Conservation (phyloP, 495 filamentous ascomycete genomes). For the Halenospora varia region DNA sequence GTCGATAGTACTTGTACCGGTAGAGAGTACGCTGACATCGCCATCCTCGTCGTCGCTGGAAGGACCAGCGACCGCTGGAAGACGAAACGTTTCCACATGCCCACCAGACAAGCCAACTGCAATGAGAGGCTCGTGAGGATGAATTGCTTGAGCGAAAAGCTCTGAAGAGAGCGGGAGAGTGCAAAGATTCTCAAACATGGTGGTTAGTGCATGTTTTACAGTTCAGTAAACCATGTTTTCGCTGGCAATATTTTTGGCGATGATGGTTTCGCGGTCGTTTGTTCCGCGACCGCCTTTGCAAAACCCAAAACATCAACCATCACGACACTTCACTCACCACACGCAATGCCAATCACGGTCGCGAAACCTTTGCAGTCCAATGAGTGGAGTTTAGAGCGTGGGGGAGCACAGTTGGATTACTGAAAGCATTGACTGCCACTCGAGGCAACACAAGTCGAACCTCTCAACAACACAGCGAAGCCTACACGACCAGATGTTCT, state of each 20-base stretch:
- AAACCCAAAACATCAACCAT: too few relatives aligned
- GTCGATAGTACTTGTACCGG: constrained; percentile 72
- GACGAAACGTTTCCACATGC: constrained; percentile 80
- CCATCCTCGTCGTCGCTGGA: constrained; percentile 40
- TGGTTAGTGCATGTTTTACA: neutral
- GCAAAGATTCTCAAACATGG: constrained; percentile 67
- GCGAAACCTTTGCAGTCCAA: too few relatives aligned
- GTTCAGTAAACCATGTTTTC: too few relatives aligned
- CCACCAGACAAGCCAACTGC: constrained; percentile 81
- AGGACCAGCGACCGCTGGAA: constrained; percentile 43
- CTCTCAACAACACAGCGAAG: too few relatives aligned
- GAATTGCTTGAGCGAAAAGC: constrained; percentile 82
- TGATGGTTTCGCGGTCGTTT: neutral
- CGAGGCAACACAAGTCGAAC: too few relatives aligned
- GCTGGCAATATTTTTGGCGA: neutral
- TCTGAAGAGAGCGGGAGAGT: constrained; percentile 83
- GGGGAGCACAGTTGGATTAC: too few relatives aligned
- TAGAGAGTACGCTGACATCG: constrained; percentile 43
- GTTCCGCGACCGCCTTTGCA: too few relatives aligned
- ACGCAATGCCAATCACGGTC: too few relatives aligned
- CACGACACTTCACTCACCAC: too few relatives aligned
- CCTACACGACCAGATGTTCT: too few relatives aligned
- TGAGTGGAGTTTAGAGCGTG: too few relatives aligned
- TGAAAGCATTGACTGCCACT: too few relatives aligned
- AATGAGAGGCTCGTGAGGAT: constrained; percentile 77